Base-by-base conservation (phyloP, 2,329 filamentous ascomycete genomes). In the Fusarium subtropicale region DNA sequence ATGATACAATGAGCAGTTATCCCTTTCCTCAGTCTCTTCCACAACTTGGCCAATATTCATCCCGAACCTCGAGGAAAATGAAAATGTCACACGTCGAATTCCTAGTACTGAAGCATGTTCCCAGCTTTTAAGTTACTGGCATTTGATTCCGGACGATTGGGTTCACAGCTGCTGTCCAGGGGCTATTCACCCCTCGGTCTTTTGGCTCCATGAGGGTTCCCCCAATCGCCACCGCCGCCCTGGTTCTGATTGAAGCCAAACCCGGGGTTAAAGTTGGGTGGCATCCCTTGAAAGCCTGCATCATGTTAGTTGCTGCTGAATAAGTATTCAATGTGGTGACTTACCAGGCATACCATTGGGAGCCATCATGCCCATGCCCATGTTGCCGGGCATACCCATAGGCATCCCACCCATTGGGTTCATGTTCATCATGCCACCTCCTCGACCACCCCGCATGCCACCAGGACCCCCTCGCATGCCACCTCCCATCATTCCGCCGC, bases 171-270 rank as follows among this genome's bases (percentile, higher is more conserved):
- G 7, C 7, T 18, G n/a, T 9, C 26, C 4, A 46, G 16, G 3
- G 7, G 30, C 78, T 83, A 86, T 77, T 94, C 92, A 64, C 92
- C 91, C 67, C 92, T 87, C 70, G 91, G 90, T 71, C 92, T 86
- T 82, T 96, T 96, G 5, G 90, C 89, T 31, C 92, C 92, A 72
- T 95, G 92, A 8, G 92, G 92, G 75, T 95, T 95, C 84, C 92
- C 92, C 79, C 88, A 89, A 57, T 90, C 90, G 60, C 80, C 81
- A 48, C 80, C 81, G 50, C 78, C 79, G 56, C 81, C 81, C 36
- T 73, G 85, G 72, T 84, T 81, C 61, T 78, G 81, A 48, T 84
- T 83, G 78, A 93, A 95, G 81, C 75, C 76, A 13, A 93, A 94
- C 60, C 85, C 88, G 38, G 90, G 88, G 76, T 91, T 92, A 80